Percentiles rank a stretch among this genome's conserved stretches.
These are phyloP conservation scores for Barnettozyma botsteinii DNA, from an alignment of 805 yeast species.

Conservation along the genomic window DNA sequence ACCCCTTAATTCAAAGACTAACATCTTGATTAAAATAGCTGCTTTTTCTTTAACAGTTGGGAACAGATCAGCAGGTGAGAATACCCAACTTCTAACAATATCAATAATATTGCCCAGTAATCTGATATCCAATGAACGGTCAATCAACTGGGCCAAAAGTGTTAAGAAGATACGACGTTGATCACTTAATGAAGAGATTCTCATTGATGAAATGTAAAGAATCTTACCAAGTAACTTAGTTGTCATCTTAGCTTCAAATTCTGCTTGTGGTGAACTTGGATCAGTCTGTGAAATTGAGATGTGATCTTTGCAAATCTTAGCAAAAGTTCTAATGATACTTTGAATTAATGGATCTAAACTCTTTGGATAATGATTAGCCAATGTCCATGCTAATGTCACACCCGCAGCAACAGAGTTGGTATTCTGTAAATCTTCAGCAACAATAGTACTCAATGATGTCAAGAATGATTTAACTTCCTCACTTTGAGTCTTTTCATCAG, in stretches of 20 bases:
- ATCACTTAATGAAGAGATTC: slow-evolving; percentile 86
- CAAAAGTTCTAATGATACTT: slow-evolving; percentile 76
- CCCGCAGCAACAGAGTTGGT: slow-evolving; percentile 83
- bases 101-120: slow-evolving; percentile 68
- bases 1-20: slow-evolving; percentile 84
- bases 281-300: slow-evolving; percentile 47
- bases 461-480: slow-evolving; percentile 62
- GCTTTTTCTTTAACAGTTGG: slow-evolving; percentile 97
- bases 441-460: slow-evolving; percentile 53
- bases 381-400: slow-evolving; percentile 74
- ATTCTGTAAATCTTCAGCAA: slow-evolving; percentile 70
- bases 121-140: slow-evolving; percentile 74
- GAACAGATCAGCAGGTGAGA: slow-evolving; percentile 72
- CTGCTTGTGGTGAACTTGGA: slow-evolving; percentile 34
- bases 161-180: slow-evolving; percentile 86
- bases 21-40: slow-evolving; percentile 87
- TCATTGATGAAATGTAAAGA: slow-evolving; percentile 66
- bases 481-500: slow-evolving; percentile 48
- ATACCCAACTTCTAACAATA: slow-evolving; percentile 86
- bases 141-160: slow-evolving; percentile 82
- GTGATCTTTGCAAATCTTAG: slow-evolving; percentile 86
- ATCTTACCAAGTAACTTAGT: slow-evolving; percentile 71
- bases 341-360: slow-evolving; percentile 72
- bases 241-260: slow-evolving; percentile 75
- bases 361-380: slow-evolving; percentile 68